Evolutionary conservation across 768 basidiomycete genomes (phyloP).

Genomic region (Trametes elegans): DNA sequence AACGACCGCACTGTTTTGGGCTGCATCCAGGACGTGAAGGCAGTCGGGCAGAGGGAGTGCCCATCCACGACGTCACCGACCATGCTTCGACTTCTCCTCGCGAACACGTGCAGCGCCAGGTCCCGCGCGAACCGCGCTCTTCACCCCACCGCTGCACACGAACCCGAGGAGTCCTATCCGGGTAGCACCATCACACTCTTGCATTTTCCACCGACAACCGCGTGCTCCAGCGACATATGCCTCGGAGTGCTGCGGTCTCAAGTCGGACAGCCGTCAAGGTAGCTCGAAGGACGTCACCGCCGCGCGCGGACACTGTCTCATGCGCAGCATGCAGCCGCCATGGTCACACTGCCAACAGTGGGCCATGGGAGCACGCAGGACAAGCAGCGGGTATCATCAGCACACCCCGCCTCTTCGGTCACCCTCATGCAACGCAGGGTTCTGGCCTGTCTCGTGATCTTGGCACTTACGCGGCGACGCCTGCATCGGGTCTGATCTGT

Average conservation of each 20-base stretch:
- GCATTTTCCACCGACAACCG: not conserved
- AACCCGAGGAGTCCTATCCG: not conserved
- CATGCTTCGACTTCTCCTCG: not conserved
- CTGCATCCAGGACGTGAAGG: not conserved
- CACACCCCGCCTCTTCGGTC: not conserved
- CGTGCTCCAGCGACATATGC: not conserved
- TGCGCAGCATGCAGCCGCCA: conserved; percentile 7
- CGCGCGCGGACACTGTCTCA: not conserved
- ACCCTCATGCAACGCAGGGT: not conserved
- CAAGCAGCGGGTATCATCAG: not conserved
- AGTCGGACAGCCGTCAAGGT: not conserved
- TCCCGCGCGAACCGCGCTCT: not conserved
- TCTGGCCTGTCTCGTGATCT: no score
- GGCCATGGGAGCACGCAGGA: not conserved
- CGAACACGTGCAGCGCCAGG: not conserved
- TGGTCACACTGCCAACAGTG: conserved; percentile 8
- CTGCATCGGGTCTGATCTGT: no score
- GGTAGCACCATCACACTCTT: not conserved
- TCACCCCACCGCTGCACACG: not conserved
- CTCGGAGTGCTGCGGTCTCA: not conserved
- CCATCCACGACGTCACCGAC: not conserved
- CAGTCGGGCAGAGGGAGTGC: not conserved
- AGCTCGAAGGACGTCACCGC: conserved; percentile 1
- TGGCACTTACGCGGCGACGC: no score
- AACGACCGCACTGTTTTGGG: not conserved